phyloP scores from a whole-genome alignment of 129 eudicot genomes.

The Lactuca saligna region DNA sequence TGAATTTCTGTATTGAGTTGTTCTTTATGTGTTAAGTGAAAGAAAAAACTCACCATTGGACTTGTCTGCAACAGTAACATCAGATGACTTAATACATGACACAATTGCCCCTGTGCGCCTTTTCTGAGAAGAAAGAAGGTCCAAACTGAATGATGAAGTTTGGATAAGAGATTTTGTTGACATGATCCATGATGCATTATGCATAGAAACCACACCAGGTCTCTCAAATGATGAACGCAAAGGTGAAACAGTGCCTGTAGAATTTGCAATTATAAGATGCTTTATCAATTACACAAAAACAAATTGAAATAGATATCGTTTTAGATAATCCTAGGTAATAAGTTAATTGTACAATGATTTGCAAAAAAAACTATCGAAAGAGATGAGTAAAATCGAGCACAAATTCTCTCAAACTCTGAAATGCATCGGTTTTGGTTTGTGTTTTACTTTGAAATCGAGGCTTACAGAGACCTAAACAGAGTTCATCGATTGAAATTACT shows the following conservation, averaged over 20 bases:
- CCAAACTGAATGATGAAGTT: constrained; percentile 38
- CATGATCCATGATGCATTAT: constrained; percentile 41
- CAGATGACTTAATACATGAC: constrained; percentile 64
- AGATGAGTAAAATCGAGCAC: constrained; percentile 16
- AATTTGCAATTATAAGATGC: constrained; percentile 32
- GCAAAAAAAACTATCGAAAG: not conserved
- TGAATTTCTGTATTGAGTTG: no score
- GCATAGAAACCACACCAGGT: constrained; percentile 44
- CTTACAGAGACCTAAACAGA: not conserved
- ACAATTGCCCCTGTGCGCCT: constrained; percentile 41
- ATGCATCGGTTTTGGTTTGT: constrained; percentile 1
- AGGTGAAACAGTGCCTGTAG: constrained; percentile 43
- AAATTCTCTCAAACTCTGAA: constrained; percentile 1
- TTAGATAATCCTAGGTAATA: constrained; percentile 4
- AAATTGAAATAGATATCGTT: not conserved
- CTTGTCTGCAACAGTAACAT: constrained; percentile 44
- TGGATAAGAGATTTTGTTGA: constrained; percentile 29
- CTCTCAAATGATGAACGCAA: constrained; percentile 41
- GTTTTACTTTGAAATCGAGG: not conserved
- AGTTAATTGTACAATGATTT: not conserved
- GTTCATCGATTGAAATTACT: not conserved
- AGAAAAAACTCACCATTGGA: constrained; percentile 52
- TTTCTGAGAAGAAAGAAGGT: constrained; percentile 36
- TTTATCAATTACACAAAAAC: constrained; percentile 8
- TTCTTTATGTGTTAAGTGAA: not conserved